phyloP scores from a whole-genome alignment of 805 yeast species.

The Candida glaebosa region DNA sequence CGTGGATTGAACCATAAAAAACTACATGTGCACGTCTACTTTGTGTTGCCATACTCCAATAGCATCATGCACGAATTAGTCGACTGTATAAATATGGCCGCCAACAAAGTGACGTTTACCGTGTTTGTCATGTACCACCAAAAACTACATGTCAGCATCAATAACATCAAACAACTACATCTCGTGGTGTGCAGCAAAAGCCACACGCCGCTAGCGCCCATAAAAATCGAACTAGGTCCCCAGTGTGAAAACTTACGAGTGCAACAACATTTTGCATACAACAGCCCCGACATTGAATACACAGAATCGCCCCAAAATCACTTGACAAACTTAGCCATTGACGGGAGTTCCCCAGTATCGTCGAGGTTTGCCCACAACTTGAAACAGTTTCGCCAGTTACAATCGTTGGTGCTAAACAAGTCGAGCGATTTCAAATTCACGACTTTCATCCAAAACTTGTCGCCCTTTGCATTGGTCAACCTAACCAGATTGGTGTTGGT shows the following conservation, averaged over 20 bases:
- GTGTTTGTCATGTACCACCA: background rate
- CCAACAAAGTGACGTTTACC: background rate
- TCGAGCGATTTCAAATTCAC: background rate
- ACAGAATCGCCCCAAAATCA: background rate
- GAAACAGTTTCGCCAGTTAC: background rate
- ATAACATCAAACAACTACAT: background rate
- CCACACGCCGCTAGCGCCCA: background rate
- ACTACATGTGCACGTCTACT: constrained; percentile 2
- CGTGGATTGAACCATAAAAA: constrained; percentile 4
- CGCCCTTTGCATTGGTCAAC: constrained; percentile 2
- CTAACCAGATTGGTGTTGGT: constrained; percentile 4
- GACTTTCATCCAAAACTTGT: constrained; percentile 2
- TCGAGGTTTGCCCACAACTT: background rate
- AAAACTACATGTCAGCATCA: background rate
- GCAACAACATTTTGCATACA: background rate
- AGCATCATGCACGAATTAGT: background rate
- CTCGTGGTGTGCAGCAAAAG: background rate
- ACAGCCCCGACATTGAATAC: background rate
- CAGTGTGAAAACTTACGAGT: background rate
- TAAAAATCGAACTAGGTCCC: background rate
- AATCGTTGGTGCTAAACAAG: background rate
- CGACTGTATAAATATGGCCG: background rate
- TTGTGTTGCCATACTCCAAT: background rate
- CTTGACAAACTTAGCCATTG: background rate
- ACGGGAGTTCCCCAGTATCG: background rate